Percentiles rank a stretch among this genome's conserved stretches.
These are phyloP conservation scores for Saussurea involucrata DNA, from an alignment of 129 eudicot species.

Conservation along the genomic window DNA sequence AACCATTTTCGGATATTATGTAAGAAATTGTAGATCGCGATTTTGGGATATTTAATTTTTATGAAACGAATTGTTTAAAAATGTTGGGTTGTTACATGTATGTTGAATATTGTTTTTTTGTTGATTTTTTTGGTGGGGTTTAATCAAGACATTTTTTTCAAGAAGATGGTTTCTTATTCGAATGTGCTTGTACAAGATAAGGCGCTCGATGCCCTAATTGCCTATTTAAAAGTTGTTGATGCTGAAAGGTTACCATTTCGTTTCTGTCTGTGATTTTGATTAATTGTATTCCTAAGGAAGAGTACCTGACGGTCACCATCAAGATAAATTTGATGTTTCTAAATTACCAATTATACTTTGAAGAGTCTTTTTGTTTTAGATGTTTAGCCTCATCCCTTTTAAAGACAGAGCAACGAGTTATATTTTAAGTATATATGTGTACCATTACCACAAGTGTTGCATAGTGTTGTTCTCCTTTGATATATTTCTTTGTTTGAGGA, in stretches of 20 bases:
- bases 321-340: neutral
- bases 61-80: no score
- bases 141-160: constrained; percentile 71
- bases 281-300: neutral
- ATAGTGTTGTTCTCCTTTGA: neutral
- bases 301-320: no score
- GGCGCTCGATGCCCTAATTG: constrained; percentile 93
- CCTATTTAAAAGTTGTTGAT: constrained; percentile 79
- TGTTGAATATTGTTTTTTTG: constrained; percentile 7
- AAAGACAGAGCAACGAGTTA: neutral
- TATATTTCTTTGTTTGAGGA: neutral
- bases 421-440: neutral
- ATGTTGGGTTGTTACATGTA: no score
- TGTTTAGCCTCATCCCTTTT: no score
- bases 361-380: neutral
- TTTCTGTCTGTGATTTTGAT: neutral
- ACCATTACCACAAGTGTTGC: neutral
- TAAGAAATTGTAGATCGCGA: no score
- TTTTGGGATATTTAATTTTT: no score
- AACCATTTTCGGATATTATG: no score
- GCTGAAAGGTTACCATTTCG: constrained; percentile 54
- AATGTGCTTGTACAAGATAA: constrained; percentile 98
- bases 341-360: neutral
- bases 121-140: constrained; percentile 10
- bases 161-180: constrained; percentile 81